Base-by-base conservation (phyloP, 2,329 filamentous ascomycete species). In the Aspergillus viridinutans region DNA sequence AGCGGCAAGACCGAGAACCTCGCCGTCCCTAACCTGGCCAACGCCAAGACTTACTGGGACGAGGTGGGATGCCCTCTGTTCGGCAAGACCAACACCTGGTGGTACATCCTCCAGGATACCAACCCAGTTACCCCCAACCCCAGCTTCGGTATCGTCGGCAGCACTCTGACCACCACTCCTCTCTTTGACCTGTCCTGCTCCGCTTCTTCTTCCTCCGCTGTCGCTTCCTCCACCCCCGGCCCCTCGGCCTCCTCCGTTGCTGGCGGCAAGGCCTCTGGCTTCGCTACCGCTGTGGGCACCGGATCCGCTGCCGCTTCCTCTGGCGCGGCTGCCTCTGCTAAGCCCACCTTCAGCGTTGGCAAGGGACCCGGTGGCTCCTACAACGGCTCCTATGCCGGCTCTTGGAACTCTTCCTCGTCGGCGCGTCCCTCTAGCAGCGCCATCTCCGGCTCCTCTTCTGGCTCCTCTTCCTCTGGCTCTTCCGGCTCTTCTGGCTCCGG, bases 21-120 rank as follows among this genome's bases (percentile, higher is more conserved):
- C 50, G 90, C 85, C 43, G 81, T 88, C 9, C 80, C 92, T 5
- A 86, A 80, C 38, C 61, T 77, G 32, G 77, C 81, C 53, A 92
- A 93, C 69, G 90, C 92, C 47, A 81, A 90, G 78, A 82, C 75
- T n/a, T 96, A 85, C 82, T 96, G 90, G 89, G 81, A 90, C 65
- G 78, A 88, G 49, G 88, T 93, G 53, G 89, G 86, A 53, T 96
- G 91, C 81, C 78, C 83, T 55, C 73, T 77, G 29, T 72, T 76
- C 63, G 71, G 67, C 53, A 64, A 65, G 47, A 65, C 67, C 69
- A 76, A 76, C 70, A 76, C 71, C 58, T 77, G 72, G 72, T 77
- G 74, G 74, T 77, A 76, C 69, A 74, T 69, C 40, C 70, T 76
- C 28, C 70, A 74, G 61, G 74, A 77, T 50, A 66, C 64, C 50